Conservation (phyloP, 306 rosid species). For the Corylus americana region DNA sequence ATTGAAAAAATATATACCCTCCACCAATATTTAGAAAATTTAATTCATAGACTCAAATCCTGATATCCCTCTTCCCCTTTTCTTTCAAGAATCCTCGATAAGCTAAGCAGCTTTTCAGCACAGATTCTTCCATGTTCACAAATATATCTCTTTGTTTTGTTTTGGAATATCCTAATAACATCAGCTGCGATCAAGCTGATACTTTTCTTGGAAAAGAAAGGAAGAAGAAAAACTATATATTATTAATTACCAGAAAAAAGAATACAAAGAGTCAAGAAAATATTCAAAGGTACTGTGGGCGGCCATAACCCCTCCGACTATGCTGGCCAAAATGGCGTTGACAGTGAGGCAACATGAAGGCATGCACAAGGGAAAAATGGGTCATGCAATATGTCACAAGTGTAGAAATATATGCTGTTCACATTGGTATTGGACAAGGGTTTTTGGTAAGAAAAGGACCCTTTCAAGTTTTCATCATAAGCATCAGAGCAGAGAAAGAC, state of each 20-base stretch:
- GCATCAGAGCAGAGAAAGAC: constrained; percentile 34
- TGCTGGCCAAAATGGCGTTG: not conserved
- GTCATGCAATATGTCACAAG: constrained; percentile 19
- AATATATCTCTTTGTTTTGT: no score
- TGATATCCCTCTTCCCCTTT: no score
- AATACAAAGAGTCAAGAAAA: not conserved
- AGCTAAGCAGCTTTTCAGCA: not conserved
- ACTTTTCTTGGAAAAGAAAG: no score
- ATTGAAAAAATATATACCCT: no score
- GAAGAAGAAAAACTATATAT: no score
- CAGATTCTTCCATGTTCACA: no score
- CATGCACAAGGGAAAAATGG: constrained; percentile 15
- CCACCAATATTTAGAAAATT: no score
- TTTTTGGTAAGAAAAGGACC: constrained; percentile 35
- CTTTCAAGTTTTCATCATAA: constrained; percentile 32
- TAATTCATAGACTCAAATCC: no score
- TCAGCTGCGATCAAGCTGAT: no score
- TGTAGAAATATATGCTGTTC: constrained; percentile 4
- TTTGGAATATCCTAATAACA: no score
- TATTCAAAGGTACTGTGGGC: not conserved
- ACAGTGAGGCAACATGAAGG: not conserved
- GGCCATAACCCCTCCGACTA: not conserved
- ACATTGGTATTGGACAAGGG: constrained; percentile 27
- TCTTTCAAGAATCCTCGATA: no score
- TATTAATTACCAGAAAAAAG: no score